Percentiles rank a stretch among this genome's conserved stretches.
These are phyloP conservation scores for Ophiosphaerella herpotricha DNA, from an alignment of 2,329 filamentous ascomycete genomes.

Conservation along the genomic window DNA sequence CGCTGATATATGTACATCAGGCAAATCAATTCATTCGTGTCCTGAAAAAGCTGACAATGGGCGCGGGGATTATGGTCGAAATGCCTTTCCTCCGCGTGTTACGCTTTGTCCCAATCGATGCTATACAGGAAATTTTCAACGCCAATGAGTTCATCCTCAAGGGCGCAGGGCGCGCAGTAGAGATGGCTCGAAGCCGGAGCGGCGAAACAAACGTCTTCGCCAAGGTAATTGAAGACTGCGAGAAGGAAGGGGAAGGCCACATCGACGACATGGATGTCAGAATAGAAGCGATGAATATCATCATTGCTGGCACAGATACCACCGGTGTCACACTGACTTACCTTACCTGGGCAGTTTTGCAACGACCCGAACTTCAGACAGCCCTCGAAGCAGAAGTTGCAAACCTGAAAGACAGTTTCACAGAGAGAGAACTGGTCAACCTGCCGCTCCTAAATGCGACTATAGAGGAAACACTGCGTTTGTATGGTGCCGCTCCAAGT, in stretches of 20 bases:
- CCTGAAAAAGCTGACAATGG: conserved; percentile 42
- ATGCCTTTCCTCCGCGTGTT: conserved; percentile 42
- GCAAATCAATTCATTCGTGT: conserved; percentile 44
- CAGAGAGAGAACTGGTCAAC: conserved; percentile 37
- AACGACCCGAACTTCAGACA: conserved; percentile 22
- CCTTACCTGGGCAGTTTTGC: conserved; percentile 40
- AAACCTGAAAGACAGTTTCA: conserved; percentile 20
- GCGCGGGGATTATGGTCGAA: conserved; percentile 44
- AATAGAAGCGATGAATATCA: conserved; percentile 40
- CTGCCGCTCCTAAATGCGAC: conserved; percentile 44
- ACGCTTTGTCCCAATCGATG: conserved; percentile 34
- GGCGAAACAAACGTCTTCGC: conserved; percentile 41
- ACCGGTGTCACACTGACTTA: conserved; percentile 42
- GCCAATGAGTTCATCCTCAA: conserved; percentile 39
- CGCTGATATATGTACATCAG: conserved; percentile 7
- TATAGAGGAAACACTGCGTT: conserved; percentile 47
- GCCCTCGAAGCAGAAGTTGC: conserved; percentile 30
- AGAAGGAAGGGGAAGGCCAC: conserved; percentile 33
- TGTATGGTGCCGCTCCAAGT: conserved; percentile 44
- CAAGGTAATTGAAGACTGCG: conserved; percentile 38
- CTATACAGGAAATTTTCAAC: conserved; percentile 42
- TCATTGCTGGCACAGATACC: conserved; percentile 44
- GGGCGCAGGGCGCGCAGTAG: conserved; percentile 36
- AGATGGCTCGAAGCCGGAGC: conserved; percentile 34
- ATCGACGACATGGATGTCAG: conserved; percentile 41